Evolutionary conservation across 805 yeast genomes (phyloP), one percentile per base, ranked within the genome.

Genomic region (Candida berthetii): DNA sequence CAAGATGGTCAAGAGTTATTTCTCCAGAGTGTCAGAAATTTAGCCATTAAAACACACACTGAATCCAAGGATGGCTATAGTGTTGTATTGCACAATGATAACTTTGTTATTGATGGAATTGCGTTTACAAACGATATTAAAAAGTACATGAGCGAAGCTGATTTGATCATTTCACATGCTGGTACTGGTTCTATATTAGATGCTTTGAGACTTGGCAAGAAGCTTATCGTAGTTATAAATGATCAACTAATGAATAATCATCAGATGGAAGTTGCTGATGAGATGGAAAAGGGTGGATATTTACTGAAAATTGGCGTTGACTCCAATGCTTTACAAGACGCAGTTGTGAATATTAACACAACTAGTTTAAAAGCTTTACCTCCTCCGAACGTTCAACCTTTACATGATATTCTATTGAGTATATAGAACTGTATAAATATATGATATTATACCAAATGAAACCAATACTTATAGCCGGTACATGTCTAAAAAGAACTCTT

Each of bases 181-280:
- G 84, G 85, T 1, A 87, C 98, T 0, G 99, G 99, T 2, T 86
- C 96, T 0, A 85, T 91, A 7, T 60, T 93, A 22, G 99, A 91
- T 53, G 72, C 85, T 0, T 60, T 88, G 31, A 68, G 93, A 18
- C 43, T 61, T 14, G 41, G 61, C 1, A 81, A 77, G 54, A 76
- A 73, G 19, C 62, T 88, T 42, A 64, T 90, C 1, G 89, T 85
- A 7, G 82, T 88, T 24, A 75, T 80, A 8, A 91, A 91, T 58
- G 71, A 73, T 10, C 50, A 59, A 5, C 70, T 93, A n/a, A 85
- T 87, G 86, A 86, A 86, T 57, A 86, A 89, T 56, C 97, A 90
- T 58, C 96, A 90, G 58, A 48, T 62, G 15, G 91, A 90, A 46
- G 80, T 86, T 7, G 93, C 96, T 0, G 53, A 58, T n/a, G 78